Percentiles rank a stretch among this genome's conserved stretches.
Evolutionary conservation across 2,329 filamentous ascomycete species (phyloP).

Genomic region (Penicillium sclerotiorum): DNA sequence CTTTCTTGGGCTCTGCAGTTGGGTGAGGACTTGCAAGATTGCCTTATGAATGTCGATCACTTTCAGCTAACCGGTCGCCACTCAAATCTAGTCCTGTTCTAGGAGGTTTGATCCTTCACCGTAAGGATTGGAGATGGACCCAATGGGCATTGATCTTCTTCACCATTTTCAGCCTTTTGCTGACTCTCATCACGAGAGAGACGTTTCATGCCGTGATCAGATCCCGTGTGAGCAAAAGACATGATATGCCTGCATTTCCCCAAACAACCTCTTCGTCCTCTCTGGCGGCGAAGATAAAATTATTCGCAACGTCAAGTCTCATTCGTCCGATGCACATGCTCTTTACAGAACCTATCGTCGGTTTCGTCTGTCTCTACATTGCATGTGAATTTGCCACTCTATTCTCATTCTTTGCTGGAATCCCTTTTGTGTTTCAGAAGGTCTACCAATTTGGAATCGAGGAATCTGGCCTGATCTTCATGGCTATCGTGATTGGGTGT

Average conservation of each 20-base stretch:
- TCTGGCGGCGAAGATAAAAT: constrained; percentile 11
- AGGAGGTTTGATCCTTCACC: constrained; percentile 21
- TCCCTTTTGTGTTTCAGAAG: constrained; percentile 11
- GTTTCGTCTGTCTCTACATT: constrained; percentile 28
- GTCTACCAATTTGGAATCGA: constrained; percentile 15
- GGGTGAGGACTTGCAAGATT: constrained; percentile 19
- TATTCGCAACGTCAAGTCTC: constrained; percentile 23
- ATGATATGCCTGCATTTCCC: constrained; percentile 1
- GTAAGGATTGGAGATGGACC: constrained; percentile 26
- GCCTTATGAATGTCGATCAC: too few species aligned
- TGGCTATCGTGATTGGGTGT: constrained; percentile 19
- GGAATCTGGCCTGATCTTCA: constrained; percentile 13
- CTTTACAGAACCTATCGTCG: constrained; percentile 27
- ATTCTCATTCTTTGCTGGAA: constrained; percentile 18
- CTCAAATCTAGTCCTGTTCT: constrained; percentile 29
- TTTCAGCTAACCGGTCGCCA: background rate
- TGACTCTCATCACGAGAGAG: constrained; percentile 19
- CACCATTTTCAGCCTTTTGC: too few species aligned
- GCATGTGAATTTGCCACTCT: constrained; percentile 28
- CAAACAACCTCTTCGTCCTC: constrained; percentile 10
- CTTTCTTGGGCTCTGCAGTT: constrained; percentile 25
- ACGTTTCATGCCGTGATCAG: constrained; percentile 22
- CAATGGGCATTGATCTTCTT: constrained; percentile 22
- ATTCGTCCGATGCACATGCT: constrained; percentile 27
- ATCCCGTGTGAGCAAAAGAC: constrained; percentile 15